Conservation (phyloP, 2,329 filamentous ascomycete genomes). For the Penicillium sp. region DNA sequence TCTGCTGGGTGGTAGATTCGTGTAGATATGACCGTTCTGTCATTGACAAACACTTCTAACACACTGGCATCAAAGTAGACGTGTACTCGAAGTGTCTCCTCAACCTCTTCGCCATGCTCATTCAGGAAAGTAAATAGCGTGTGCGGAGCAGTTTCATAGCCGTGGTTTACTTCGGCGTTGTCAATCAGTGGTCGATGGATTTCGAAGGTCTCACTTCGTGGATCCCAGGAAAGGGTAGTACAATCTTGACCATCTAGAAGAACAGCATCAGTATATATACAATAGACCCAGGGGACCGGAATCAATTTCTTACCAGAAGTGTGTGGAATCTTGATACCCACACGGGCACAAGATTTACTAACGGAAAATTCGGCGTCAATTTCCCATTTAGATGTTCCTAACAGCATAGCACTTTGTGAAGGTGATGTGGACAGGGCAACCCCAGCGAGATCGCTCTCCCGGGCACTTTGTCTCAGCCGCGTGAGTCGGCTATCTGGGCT, state of each 20-base stretch:
- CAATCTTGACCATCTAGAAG: constrained; percentile 26
- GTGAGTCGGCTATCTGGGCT: constrained; percentile 28
- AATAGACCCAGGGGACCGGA: neutral
- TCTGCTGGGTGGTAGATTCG: constrained; percentile 33
- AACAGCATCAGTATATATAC: constrained; percentile 1
- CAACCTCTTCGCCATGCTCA: constrained; percentile 16
- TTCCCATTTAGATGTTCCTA: constrained; percentile 29
- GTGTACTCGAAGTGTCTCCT: constrained; percentile 44
- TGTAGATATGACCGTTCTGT: constrained; percentile 45
- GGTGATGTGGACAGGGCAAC: constrained; percentile 4
- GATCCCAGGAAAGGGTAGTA: constrained; percentile 45
- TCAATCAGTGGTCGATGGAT: constrained; percentile 37
- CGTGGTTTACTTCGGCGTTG: constrained; percentile 39
- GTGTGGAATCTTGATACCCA: constrained; percentile 35
- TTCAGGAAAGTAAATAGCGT: constrained; percentile 46
- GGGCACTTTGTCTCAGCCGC: constrained; percentile 30
- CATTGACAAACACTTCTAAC: constrained; percentile 50
- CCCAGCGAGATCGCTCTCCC: constrained; percentile 2
- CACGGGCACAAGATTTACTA: constrained; percentile 23
- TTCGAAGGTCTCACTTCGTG: constrained; percentile 41
- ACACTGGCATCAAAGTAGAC: constrained; percentile 46
- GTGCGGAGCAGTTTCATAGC: constrained; percentile 43
- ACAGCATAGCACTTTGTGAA: neutral
- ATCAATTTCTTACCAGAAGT: constrained; percentile 13
- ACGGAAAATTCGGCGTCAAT: constrained; percentile 29